Base-by-base conservation (phyloP, 768 basidiomycete genomes). In the Boletus fagicola region DNA sequence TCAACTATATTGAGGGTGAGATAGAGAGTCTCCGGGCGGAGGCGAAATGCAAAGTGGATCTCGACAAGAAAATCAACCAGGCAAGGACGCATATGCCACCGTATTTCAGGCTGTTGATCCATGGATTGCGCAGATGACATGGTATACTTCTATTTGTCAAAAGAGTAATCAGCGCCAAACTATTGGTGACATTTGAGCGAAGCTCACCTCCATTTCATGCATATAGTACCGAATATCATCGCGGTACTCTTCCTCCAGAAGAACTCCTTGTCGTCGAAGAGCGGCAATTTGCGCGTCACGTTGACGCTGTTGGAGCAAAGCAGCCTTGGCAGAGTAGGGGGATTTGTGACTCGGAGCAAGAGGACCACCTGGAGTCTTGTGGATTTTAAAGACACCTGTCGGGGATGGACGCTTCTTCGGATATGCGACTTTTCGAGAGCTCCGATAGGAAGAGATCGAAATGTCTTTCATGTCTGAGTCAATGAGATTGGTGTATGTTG, bases 11-110 rank as follows among this genome's bases (percentile, higher is more conserved):
- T 98, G 75, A 98, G 85, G 12, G 96, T 91, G 73, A 99, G 91
- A 75, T 98, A 98, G 62, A 99, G 84, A 7, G 97, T 98, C 78
- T 99, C 97, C 12, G 97, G 97, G 43, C 97, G 94, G 51, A 99
- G 86, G 49, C 94, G 90, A 78, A 97, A 96, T 60, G 93, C 94
- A 71, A 96, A 94, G 75, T 99, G 97, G 60, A 98, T 91, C 75
- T 99, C 97, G 70, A 99, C 92, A 70, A 99, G 85, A 75, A 99
- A 99, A 74, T 99, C 97, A 71, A 98, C 93, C 45, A 99, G 86
- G 78, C 92, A 96, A 35, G 93, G 93, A 38, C 97, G 92, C 97
- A 99, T 99, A 75, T 95, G 92, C 97, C 97, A 98, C 66, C 89
- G 83, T 69, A 99, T 94, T 75, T 99, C 97, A 35, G 97, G 96